Base-by-base conservation (phyloP, 441 rosid genomes). In the Gossypium schwendimanii region DNA sequence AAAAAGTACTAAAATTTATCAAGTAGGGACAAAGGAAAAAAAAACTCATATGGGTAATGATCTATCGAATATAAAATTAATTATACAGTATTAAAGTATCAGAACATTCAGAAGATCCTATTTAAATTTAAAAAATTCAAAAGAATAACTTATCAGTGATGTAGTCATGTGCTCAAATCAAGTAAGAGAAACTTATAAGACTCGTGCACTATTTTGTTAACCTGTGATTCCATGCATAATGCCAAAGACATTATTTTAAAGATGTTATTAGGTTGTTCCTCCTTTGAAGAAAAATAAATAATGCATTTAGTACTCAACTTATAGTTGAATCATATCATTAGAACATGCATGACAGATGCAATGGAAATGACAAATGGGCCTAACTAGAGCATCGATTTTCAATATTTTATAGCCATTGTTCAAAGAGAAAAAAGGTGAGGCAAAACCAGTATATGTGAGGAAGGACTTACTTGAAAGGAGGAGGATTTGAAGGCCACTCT, bases 401-500 rank as follows among this genome's bases (percentile, higher is more conserved):
- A 65, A 17, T 52, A 52, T 12, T 12, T 21, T 20, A 41, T 5
- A 10, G 10, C 2, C 52, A 11, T 41, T 20, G 31, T 17, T 20
- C 2, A 0, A 20, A 39, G 14, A 20, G 14, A 5, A 1, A 44
- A 41, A 7, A 0, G 1, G 7, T 9, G 3, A 17, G 20, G 33
- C 33, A 53, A 20, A 18, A 36, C 0, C 6, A 49, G 8, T 4
- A 20, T 1, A 15, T 23, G 4, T 2, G 9, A 12, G 5, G 26
- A 14, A 39, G 26, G 33, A 71, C 81, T 54, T 81, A 89, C 94
- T 82, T 87, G 89, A 89, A 86, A 0, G 84, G 64, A 49, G 86
- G 73, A 66, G 94, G 94, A 6, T 73, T 79, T 0, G 90, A 80
- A 63, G 94, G 94, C 94, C 94, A 89, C 55, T 87, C 91, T 0